phyloP scores from a whole-genome alignment of 2,329 filamentous ascomycete genomes.

The Penicillium capsulatum region DNA sequence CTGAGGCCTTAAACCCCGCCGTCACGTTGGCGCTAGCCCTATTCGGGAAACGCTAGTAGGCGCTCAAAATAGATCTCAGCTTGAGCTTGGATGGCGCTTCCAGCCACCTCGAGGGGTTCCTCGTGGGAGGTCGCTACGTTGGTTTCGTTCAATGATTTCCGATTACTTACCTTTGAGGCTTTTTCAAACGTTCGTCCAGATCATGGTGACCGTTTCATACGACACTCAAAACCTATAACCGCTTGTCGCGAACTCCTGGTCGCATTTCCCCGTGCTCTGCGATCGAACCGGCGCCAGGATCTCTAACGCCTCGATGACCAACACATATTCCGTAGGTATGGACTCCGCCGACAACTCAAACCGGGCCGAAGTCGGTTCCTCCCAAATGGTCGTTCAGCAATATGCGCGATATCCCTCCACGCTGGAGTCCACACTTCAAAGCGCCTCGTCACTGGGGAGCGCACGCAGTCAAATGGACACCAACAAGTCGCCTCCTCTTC shows the following conservation, averaged over 20 bases:
- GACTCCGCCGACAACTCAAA: conserved; percentile 23
- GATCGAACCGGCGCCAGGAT: too few species aligned
- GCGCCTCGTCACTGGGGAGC: conserved; percentile 36
- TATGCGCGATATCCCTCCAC: conserved; percentile 37
- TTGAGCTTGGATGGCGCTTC: conserved; percentile 23
- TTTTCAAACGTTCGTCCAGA: background rate
- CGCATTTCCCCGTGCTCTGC: conserved; percentile 4
- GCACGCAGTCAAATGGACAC: conserved; percentile 30
- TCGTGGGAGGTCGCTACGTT: conserved; percentile 13
- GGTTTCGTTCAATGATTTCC: background rate
- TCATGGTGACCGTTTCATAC: background rate
- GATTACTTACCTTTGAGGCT: background rate
- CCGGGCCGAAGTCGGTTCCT: conserved; percentile 22
- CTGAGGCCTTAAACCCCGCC: conserved; percentile 26
- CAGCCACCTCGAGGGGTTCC: conserved; percentile 23
- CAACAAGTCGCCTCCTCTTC: conserved; percentile 36
- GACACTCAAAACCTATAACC: conserved; percentile 8
- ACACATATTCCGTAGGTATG: conserved; percentile 30
- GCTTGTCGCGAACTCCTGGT: conserved; percentile 4
- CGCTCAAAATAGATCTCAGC: conserved; percentile 35
- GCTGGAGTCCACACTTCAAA: conserved; percentile 35
- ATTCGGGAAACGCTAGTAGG: conserved; percentile 20
- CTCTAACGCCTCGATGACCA: conserved; percentile 27
- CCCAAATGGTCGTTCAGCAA: conserved; percentile 36
- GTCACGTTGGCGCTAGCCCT: conserved; percentile 24